Evolutionary conservation across 2,329 filamentous ascomycete genomes (phyloP), one percentile per base, ranked within the genome.

Genomic region (Aureobasidium sp.): DNA sequence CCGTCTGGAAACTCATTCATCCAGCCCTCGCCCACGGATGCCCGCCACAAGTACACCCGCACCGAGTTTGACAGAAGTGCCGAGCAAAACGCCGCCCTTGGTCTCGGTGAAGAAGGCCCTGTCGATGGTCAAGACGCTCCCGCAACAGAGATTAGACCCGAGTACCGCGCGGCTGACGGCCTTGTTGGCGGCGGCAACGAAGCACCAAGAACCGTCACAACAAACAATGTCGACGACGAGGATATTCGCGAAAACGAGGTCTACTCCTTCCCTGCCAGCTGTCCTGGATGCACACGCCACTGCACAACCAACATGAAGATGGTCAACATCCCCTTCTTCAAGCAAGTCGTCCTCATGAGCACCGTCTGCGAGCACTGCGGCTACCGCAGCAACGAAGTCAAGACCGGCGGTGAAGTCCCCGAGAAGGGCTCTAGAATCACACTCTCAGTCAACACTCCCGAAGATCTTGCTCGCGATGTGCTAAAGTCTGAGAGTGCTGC

Each of bases 261-360:
- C 31, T 97, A 97, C 79, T 87, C 86, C 63, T 94, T 99, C 77
- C 93, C 93, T 2, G 88, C 92, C 7, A 89, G 86, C 63, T 99
- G 94, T 75, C 94, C 94, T 0, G 93, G 90, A 65, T 99, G 94
- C 80, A 87, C 87, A 71, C 89, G 89, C 75, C 79, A 85, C 5
- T 97, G 92, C 77, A 86, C 86, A 4, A 96, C 95, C 11, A 92
- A 96, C 76, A 97, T 97, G 91, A 96, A 97, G 80, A 96, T 96
- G 87, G 91, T 97, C 62, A 91, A 96, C 70, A 97, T 99, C 65
- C 94, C 94, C 0, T 89, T 96, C 77, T 99, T 99, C 80, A 96
- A 97, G 78, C 90, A 97, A 72, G 94, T 99, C 3, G 87, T 97
- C 44, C 82, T 99, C 69, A 97, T 96, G 90, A 92, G 87, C 68